Conservation (phyloP, 129 eudicot species). For the Solidago caesia region DNA sequence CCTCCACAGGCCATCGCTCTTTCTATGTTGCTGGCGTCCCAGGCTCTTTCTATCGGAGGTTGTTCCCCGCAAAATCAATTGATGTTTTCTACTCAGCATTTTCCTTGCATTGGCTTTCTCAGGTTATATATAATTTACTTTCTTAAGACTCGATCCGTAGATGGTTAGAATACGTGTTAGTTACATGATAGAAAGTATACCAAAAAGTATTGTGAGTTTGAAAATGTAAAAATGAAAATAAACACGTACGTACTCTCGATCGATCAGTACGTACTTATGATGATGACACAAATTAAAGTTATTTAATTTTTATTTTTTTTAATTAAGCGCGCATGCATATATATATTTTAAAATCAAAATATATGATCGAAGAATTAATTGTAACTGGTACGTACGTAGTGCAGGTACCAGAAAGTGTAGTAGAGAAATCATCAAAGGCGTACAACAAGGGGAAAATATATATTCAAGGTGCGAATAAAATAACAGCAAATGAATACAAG, state of each 20-base stretch:
- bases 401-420: conserved; percentile 75
- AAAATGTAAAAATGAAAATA: no score
- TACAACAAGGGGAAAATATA: conserved; percentile 78
- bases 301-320: no score
- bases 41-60: conserved; percentile 75
- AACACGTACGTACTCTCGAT: no score
- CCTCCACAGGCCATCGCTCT: conserved; percentile 64
- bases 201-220: no score
- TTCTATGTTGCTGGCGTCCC: conserved; percentile 92
- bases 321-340: no score
- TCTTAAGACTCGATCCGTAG: not conserved
- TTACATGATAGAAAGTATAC: no score
- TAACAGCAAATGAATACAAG: conserved; percentile 52
- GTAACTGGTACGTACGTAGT: not conserved
- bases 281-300: no score
- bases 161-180: no score
- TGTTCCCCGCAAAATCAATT: conserved; percentile 65
- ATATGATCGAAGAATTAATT: not conserved
- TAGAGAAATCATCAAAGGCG: conserved; percentile 62
- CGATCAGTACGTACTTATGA: no score
- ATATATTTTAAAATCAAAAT: not conserved
- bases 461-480: conserved; percentile 74
- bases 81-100: conserved; percentile 87
- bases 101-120: conserved; percentile 93
- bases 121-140: conserved; percentile 35